phyloP scores from a whole-genome alignment of 495 filamentous ascomycete genomes.

The Lichenothelia convexa region DNA sequence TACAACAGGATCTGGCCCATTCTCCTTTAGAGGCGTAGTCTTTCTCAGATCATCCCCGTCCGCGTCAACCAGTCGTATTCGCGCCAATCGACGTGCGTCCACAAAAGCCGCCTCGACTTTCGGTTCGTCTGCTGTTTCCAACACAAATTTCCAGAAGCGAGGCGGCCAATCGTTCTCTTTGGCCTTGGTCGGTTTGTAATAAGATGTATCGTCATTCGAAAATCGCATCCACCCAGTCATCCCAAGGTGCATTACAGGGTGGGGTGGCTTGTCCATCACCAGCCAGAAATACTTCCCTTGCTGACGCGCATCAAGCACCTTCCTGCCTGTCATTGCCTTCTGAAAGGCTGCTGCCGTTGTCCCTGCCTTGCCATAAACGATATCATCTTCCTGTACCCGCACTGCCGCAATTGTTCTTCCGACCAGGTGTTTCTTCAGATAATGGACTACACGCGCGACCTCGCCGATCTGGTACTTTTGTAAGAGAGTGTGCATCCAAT shows the following conservation, averaged over 20 bases:
- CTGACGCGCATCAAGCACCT: constrained; percentile 50
- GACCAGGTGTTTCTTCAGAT: constrained; percentile 59
- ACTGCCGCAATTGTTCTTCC: constrained; percentile 61
- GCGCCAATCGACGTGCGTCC: constrained; percentile 55
- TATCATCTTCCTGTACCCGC: constrained; percentile 53
- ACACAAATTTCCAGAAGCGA: constrained; percentile 69
- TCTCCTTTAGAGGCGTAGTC: constrained; percentile 63
- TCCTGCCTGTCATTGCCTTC: constrained; percentile 56
- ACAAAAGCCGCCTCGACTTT: constrained; percentile 65
- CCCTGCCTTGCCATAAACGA: constrained; percentile 75
- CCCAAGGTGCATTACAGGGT: constrained; percentile 81
- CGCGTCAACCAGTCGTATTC: constrained; percentile 70
- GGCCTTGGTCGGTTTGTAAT: constrained; percentile 52
- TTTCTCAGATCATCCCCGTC: constrained; percentile 54
- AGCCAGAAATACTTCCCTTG: constrained; percentile 97
- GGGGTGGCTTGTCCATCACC: constrained; percentile 53
- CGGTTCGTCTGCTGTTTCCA: constrained; percentile 41
- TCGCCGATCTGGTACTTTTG: constrained; percentile 19
- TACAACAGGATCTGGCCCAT: constrained; percentile 84
- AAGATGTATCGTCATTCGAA: constrained; percentile 50
- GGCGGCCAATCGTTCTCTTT: constrained; percentile 64
- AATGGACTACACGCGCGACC: constrained; percentile 73
- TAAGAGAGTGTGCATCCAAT: too few species aligned
- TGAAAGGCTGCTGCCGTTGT: constrained; percentile 56
- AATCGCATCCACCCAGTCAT: constrained; percentile 89